Base-by-base conservation (phyloP, 1,284 basidiomycete species). In the Leccinum cinnamomeum region DNA sequence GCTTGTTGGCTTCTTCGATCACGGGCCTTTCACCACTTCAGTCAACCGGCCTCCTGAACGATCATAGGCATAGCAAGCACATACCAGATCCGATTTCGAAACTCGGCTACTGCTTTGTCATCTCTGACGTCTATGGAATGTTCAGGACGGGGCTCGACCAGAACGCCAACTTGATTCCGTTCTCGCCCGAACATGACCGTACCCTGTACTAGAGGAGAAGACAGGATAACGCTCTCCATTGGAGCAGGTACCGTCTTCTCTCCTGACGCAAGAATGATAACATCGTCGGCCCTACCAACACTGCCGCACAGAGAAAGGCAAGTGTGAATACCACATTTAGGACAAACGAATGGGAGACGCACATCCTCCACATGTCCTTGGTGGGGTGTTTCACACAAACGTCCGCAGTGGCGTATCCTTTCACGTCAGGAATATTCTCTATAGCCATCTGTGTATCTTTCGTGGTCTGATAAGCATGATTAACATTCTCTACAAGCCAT, bases 381-480 rank as follows among this genome's bases (percentile, higher is more conserved):
- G 69, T 69, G 2, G 68, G 70, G 37, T 71, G 69, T 18, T 59
- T 63, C 1, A 61, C 37, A 23, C 68, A 70, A 5, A 70, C 11
- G 46, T 70, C 69, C 0, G 62, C 60, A 0, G 69, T 70, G 8
- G 69, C 69, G 48, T 67, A 70, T 4, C 69, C 69, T 23, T 63
- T 59, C 3, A 59, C 46, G 41, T 67, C 69, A 5, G 68, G 63
- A 3, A 69, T 37, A 53, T 75, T 74, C 56, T 72, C 67, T 10
- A 74, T 56, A 2, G 62, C 54, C 5, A 66, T 61, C 12, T 65
- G 66, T 16, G 69, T 61, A 11, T 58, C 65, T 16, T 67, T 61
- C 6, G 62, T 66, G 7, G 65, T 64, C 70, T 75, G 11, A n/a
- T 54, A 23, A 56, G 10, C 25, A 14, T 5, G 16, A 28, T 44